Base-by-base conservation (phyloP, 1,284 basidiomycete species). In the Cystobasidium pallidum region DNA sequence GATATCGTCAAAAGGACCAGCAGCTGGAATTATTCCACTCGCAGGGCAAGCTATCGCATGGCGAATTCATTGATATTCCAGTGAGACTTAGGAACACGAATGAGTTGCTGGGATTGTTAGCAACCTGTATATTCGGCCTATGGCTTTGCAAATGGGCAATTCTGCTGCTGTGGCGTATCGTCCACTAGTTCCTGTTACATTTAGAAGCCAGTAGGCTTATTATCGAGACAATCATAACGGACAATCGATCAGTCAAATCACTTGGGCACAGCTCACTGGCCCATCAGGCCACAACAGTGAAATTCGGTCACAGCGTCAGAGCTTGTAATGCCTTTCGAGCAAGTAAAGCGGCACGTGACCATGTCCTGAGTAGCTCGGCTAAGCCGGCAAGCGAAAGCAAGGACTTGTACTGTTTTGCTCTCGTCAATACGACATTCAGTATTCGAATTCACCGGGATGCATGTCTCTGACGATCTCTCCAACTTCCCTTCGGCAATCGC, bases 1-100 rank as follows among this genome's bases (percentile, higher is more conserved):
- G 91, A 62, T 99, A 95, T 94, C 81, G 83, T 34, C 86, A 89
- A 75, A 98, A 99, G 82, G 94, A 97, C 79, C 81, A 81, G 47
- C 83, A 87, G 62, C 54, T 75, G 26, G 65, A 73, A 26, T 30
- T 52, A 43, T 72, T 75, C 52, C 47, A 57, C 24, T 24, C 47
- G 0, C 26, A 67, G 30, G 65, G 51, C 1, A 62, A 55, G 28
- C 41, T 73, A 15, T n/a, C 52, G 11, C 26, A 59, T 13, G 57
- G 58, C 10, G 32, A 41, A 39, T 70, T 34, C 24, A 34, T 66
- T 15, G 63, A 66, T 59, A 61, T 73, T 24, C 71, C 71, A 13
- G 26, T 73, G 7, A 39, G 43, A 65, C 45, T 73, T 15, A 66
- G 47, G 24, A 49, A 49, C 17, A 19, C 15, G 13, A 41, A 47